Conservation (phyloP, 371 early-diverging fungal genomes). For the Syncephalis plumigaleata region DNA sequence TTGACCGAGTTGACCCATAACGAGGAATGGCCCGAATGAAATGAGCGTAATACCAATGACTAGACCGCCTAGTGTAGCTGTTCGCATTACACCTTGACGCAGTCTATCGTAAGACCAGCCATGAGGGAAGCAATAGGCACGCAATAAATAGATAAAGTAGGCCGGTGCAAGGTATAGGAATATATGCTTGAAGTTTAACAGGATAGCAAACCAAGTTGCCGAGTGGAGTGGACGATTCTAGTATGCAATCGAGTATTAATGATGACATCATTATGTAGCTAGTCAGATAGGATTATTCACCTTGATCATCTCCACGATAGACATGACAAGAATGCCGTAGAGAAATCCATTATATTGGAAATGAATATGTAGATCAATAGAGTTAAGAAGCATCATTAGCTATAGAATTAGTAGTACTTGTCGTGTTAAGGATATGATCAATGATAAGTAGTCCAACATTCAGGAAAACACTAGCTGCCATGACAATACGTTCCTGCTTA, state of each 20-base stretch:
- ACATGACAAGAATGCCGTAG: conserved; percentile 72
- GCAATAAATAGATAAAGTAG: conserved; percentile 78
- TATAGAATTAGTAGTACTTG: conserved; percentile 7
- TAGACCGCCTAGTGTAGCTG: conserved; percentile 38
- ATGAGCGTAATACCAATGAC: conserved; percentile 48
- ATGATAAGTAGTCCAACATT: conserved; percentile 78
- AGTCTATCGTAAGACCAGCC: not conserved
- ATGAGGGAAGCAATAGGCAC: conserved; percentile 50
- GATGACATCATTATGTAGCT: conserved; percentile 1
- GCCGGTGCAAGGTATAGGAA: conserved; percentile 90
- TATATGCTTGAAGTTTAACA: conserved; percentile 94
- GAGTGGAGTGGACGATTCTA: conserved; percentile 44
- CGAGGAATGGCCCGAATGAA: conserved; percentile 73
- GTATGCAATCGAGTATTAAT: conserved; percentile 1
- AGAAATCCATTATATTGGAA: conserved; percentile 96
- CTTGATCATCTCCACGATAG: conserved; percentile 55
- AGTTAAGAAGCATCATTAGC: conserved; percentile 7
- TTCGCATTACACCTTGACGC: conserved; percentile 9
- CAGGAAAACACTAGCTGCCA: conserved; percentile 42
- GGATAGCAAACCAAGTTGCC: conserved; percentile 63
- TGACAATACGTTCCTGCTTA: conserved; percentile 8
- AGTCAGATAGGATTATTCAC: conserved; percentile 14
- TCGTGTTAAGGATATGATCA: conserved; percentile 40
- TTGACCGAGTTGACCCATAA: conserved; percentile 45
- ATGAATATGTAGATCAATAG: conserved; percentile 45